Evolutionary conservation across 768 basidiomycete genomes (phyloP).

Genomic region (Solioccasus polychromus): DNA sequence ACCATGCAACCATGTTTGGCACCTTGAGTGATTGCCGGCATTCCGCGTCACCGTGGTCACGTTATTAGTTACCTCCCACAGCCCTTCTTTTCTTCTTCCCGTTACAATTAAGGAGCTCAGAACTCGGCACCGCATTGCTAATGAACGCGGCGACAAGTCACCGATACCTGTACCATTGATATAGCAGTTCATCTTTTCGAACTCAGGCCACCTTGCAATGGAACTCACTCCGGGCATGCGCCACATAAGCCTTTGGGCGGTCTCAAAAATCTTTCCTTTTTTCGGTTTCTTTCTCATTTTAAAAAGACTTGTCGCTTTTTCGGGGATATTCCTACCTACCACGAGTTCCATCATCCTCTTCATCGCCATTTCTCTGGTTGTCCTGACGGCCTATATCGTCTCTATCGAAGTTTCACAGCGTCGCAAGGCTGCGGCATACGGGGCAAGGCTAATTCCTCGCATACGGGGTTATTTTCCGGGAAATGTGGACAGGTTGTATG

Average conservation of each 20-base stretch:
- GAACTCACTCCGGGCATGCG: conserved; percentile 24
- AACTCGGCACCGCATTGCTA: too few relatives aligned
- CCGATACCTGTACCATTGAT: too few relatives aligned
- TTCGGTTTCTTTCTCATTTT: conserved; percentile 12
- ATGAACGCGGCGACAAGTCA: too few relatives aligned
- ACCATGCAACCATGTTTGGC: too few relatives aligned
- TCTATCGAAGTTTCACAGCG: conserved; percentile 7
- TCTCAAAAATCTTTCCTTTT: conserved; percentile 13
- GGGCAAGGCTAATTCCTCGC: conserved; percentile 29
- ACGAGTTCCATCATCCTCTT: conserved; percentile 6
- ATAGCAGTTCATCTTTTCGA: too few relatives aligned
- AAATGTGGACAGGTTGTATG: conserved; percentile 32
- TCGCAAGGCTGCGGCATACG: conserved; percentile 19
- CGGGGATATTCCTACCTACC: conserved; percentile 11
- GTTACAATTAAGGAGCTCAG: too few relatives aligned
- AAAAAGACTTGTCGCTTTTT: conserved; percentile 4
- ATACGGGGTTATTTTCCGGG: conserved; percentile 32
- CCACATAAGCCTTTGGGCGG: conserved; percentile 13
- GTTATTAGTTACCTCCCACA: too few relatives aligned
- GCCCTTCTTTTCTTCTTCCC: too few relatives aligned
- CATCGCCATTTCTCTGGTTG: not conserved
- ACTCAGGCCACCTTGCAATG: too few relatives aligned
- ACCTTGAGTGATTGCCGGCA: too few relatives aligned
- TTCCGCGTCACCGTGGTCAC: too few relatives aligned
- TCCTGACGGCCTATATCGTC: conserved; percentile 1